phyloP scores from a whole-genome alignment of 2,329 filamentous ascomycete genomes.

The Ceratocystis colombiana region DNA sequence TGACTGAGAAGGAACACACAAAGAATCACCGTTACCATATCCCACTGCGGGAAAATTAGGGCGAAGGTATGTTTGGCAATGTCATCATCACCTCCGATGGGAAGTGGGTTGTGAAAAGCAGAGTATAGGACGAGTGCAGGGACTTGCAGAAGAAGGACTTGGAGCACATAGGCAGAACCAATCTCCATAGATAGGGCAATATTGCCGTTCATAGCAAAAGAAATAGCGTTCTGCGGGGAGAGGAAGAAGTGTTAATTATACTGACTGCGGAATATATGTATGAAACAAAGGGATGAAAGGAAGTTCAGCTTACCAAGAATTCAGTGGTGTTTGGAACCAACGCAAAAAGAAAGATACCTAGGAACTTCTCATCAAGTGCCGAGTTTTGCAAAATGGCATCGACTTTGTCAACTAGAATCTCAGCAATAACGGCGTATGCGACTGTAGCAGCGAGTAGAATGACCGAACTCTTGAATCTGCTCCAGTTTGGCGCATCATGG shows the following conservation, averaged over 20 bases:
- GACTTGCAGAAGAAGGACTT: constrained; percentile 91
- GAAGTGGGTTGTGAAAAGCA: constrained; percentile 52
- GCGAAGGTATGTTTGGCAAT: constrained; percentile 58
- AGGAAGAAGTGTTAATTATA: constrained; percentile 25
- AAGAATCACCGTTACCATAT: constrained; percentile 93
- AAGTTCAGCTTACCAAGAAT: constrained; percentile 59
- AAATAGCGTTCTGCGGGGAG: constrained; percentile 71
- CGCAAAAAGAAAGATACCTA: constrained; percentile 93
- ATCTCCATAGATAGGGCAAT: constrained; percentile 99
- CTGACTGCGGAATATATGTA: neutral
- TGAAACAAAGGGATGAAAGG: constrained; percentile 20
- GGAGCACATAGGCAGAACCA: constrained; percentile 88
- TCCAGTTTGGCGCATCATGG: constrained; percentile 98
- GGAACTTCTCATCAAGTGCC: constrained; percentile 90
- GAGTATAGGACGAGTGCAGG: constrained; percentile 88
- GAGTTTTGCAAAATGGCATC: constrained; percentile 89
- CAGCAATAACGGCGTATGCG: constrained; percentile 91
- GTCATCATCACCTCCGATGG: constrained; percentile 33
- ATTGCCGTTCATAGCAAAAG: constrained; percentile 98
- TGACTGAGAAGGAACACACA: constrained; percentile 95
- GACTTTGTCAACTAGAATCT: constrained; percentile 93
- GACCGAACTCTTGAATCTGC: constrained; percentile 76
- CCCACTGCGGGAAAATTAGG: constrained; percentile 96
- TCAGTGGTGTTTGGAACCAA: constrained; percentile 97
- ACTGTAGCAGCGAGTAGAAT: constrained; percentile 83